Percentiles rank a stretch among this genome's conserved stretches.
These are phyloP conservation scores for Aspergillus cavernicola DNA, from an alignment of 495 filamentous ascomycete species.

Conservation along the genomic window DNA sequence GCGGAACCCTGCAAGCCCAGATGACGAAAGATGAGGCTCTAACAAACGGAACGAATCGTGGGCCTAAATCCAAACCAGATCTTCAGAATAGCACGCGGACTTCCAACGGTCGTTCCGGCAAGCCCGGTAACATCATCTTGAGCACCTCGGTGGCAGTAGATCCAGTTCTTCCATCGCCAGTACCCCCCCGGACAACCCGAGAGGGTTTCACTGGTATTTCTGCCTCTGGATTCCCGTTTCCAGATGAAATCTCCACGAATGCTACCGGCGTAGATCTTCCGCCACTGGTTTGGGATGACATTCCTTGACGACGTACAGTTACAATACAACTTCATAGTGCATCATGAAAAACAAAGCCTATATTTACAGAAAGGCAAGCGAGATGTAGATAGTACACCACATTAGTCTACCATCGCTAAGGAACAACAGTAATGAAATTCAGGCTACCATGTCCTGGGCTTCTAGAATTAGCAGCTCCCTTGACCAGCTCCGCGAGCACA, in stretches of 20 bases:
- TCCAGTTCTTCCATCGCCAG: conserved; percentile 28
- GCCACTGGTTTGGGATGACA: conserved; percentile 44
- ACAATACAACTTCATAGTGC: too few relatives aligned
- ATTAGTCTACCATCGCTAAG: too few relatives aligned
- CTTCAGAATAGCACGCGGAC: conserved; percentile 9
- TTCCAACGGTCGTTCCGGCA: conserved; percentile 2
- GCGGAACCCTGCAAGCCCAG: conserved; percentile 21
- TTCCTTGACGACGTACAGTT: conserved; percentile 15
- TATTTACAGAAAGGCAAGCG: too few relatives aligned
- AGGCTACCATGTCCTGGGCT: neutral
- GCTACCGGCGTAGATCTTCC: conserved; percentile 27
- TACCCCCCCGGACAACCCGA: conserved; percentile 26
- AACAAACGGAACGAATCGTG: conserved; percentile 7
- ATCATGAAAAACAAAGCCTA: too few relatives aligned
- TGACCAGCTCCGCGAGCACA: conserved; percentile 3
- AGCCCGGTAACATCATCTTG: conserved; percentile 5
- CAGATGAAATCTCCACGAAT: conserved; percentile 30
- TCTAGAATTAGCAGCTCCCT: neutral
- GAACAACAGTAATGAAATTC: neutral
- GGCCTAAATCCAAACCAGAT: neutral
- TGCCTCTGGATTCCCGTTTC: conserved; percentile 26
- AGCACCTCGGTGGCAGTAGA: conserved; percentile 21
- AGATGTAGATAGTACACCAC: too few relatives aligned
- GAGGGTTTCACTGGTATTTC: conserved; percentile 21
- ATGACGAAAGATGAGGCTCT: neutral